phyloP scores from a whole-genome alignment of 1,284 basidiomycete genomes.

The Cryptococcus sp. region DNA sequence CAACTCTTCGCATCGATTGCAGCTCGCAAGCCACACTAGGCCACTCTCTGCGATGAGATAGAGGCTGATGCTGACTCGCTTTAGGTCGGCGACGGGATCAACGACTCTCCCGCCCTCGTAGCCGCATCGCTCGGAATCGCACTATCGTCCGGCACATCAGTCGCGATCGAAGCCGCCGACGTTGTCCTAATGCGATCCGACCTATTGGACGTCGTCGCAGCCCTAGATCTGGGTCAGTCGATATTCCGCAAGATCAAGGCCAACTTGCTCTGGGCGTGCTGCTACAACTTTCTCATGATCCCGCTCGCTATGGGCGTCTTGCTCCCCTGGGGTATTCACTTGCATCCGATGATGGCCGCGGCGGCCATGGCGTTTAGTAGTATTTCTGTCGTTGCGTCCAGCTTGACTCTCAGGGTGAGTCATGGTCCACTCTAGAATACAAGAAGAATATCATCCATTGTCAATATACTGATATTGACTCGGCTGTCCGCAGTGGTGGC shows the following conservation, averaged over 20 bases:
- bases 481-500: constrained; percentile 64
- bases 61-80: not conserved
- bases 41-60: no score
- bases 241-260: constrained; percentile 85
- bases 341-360: constrained; percentile 98
- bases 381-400: constrained; percentile 91
- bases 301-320: constrained; percentile 98
- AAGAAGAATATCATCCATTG: no score
- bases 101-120: constrained; percentile 95
- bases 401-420: constrained; percentile 70
- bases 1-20: not conserved
- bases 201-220: constrained; percentile 93
- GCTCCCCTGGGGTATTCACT: constrained; percentile 84
- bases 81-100: constrained; percentile 97
- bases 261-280: constrained; percentile 88
- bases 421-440: no score
- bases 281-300: constrained; percentile 92
- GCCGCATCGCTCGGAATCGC: constrained; percentile 95
- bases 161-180: constrained; percentile 96
- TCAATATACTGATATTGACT: no score
- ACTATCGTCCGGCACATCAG: constrained; percentile 89
- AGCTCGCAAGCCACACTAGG: not conserved
- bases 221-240: constrained; percentile 81
- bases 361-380: constrained; percentile 97
- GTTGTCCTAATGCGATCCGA: constrained; percentile 97